Conservation (phyloP, 2,329 filamentous ascomycete genomes). For the Pseudogymnoascus sp. region DNA sequence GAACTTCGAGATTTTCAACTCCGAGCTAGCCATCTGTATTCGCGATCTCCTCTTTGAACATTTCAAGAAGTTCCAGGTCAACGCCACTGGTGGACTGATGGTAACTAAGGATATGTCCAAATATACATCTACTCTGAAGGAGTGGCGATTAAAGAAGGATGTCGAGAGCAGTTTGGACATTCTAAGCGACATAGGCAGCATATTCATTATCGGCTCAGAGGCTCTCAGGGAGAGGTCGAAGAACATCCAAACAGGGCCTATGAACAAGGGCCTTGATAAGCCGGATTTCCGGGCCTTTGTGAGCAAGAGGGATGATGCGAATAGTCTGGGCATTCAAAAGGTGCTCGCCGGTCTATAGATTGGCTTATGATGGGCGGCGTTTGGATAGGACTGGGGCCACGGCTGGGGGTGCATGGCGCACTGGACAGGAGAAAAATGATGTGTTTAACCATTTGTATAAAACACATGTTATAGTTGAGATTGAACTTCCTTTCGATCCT, state of each 20-base stretch:
- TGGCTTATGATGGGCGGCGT: neutral
- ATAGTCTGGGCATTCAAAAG: constrained; percentile 73
- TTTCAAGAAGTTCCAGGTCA: constrained; percentile 90
- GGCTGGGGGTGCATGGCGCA: constrained; percentile 3
- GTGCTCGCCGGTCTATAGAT: constrained; percentile 51
- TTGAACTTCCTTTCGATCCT: constrained; percentile 9
- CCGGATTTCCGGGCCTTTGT: constrained; percentile 78
- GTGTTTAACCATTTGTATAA: constrained; percentile 1
- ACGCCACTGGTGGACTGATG: constrained; percentile 87
- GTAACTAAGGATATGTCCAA: constrained; percentile 93
- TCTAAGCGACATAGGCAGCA: constrained; percentile 83
- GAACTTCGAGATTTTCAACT: constrained; percentile 75
- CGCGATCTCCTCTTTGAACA: constrained; percentile 79
- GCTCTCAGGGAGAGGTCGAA: constrained; percentile 65
- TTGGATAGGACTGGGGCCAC: neutral
- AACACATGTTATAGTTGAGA: constrained; percentile 10
- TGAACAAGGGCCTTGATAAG: constrained; percentile 53
- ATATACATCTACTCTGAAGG: constrained; percentile 79
- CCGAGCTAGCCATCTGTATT: constrained; percentile 75
- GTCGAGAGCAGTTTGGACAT: constrained; percentile 70
- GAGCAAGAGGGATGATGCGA: constrained; percentile 74
- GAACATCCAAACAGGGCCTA: constrained; percentile 42
- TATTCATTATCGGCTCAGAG: constrained; percentile 88
- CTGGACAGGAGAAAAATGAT: constrained; percentile 1
- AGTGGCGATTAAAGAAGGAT: constrained; percentile 69